Evolutionary conservation across 768 basidiomycete species (phyloP).

Genomic region (Russula virescens): DNA sequence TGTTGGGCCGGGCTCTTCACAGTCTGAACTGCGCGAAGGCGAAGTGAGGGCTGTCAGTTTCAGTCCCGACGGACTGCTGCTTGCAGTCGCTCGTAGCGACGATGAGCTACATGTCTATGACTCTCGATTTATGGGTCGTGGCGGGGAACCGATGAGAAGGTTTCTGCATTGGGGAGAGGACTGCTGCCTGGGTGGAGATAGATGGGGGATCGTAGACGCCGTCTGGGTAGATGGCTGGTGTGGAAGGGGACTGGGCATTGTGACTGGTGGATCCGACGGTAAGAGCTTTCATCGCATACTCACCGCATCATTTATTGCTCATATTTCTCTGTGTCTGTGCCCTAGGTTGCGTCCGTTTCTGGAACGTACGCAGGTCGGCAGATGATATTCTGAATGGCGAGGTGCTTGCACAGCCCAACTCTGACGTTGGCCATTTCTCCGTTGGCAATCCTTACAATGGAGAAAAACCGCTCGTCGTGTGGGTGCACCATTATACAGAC

Average conservation of each 20-base stretch:
- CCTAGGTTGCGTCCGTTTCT: slow-evolving; percentile 22
- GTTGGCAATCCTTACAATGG: slow-evolving; percentile 18
- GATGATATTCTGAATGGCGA: slow-evolving; percentile 20
- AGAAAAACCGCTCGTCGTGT: slow-evolving; percentile 24
- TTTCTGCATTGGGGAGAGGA: slow-evolving; percentile 23
- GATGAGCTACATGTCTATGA: slow-evolving; percentile 23
- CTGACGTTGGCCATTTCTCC: slow-evolving; percentile 24
- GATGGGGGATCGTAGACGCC: slow-evolving; percentile 20
- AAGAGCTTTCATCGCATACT: not conserved
- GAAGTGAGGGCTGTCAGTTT: slow-evolving; percentile 21
- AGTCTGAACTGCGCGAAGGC: not conserved
- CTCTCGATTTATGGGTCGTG: slow-evolving; percentile 18
- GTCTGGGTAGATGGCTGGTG: slow-evolving; percentile 23
- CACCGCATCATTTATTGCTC: not conserved
- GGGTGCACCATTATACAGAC: not conserved
- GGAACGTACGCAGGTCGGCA: slow-evolving; percentile 21
- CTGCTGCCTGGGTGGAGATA: slow-evolving; percentile 1
- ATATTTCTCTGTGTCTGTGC: not conserved
- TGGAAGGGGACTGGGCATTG: slow-evolving; percentile 13
- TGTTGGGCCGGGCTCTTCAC: too few relatives aligned
- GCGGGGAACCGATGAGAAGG: slow-evolving; percentile 1
- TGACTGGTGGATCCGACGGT: slow-evolving; percentile 24
- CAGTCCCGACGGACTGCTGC: slow-evolving; percentile 21
- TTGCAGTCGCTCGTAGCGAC: slow-evolving; percentile 21
- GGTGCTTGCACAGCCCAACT: slow-evolving; percentile 16